phyloP scores from a whole-genome alignment of 2,329 filamentous ascomycete genomes.

The Aspergillus sp. region DNA sequence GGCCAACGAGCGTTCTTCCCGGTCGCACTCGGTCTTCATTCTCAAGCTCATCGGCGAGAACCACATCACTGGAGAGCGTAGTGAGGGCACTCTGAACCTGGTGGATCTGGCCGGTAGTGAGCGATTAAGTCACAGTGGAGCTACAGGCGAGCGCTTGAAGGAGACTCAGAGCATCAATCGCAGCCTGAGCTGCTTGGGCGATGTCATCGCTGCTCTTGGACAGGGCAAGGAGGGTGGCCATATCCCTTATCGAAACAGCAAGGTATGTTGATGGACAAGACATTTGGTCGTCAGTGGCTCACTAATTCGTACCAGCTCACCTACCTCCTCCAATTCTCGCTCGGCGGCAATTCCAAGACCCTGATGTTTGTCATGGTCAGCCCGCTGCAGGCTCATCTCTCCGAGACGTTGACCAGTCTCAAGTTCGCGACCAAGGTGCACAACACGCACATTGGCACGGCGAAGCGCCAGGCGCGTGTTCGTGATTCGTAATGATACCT shows the following conservation, averaged over 20 bases:
- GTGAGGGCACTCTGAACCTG: constrained; percentile 90
- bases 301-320: constrained; percentile 62
- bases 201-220: constrained; percentile 92
- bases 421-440: constrained; percentile 90
- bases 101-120: constrained; percentile 95
- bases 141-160: constrained; percentile 80
- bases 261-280: constrained; percentile 53
- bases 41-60: constrained; percentile 69
- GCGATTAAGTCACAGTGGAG: constrained; percentile 80
- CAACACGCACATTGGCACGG: constrained; percentile 89
- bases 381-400: constrained; percentile 83
- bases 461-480: constrained; percentile 51
- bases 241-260: constrained; percentile 93
- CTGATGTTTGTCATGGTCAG: constrained; percentile 99
- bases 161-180: constrained; percentile 99
- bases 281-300: neutral
- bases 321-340: constrained; percentile 88
- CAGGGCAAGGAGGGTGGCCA: constrained; percentile 74
- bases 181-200: constrained; percentile 84
- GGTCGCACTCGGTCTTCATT: constrained; percentile 95
- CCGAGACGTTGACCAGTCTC: constrained; percentile 90
- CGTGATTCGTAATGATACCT: constrained; percentile 32
- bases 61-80: constrained; percentile 72
- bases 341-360: constrained; percentile 94
- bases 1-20: constrained; percentile 89